Conservation (phyloP, 345 rosid genomes). For the Eucalyptus guilfoylei region DNA sequence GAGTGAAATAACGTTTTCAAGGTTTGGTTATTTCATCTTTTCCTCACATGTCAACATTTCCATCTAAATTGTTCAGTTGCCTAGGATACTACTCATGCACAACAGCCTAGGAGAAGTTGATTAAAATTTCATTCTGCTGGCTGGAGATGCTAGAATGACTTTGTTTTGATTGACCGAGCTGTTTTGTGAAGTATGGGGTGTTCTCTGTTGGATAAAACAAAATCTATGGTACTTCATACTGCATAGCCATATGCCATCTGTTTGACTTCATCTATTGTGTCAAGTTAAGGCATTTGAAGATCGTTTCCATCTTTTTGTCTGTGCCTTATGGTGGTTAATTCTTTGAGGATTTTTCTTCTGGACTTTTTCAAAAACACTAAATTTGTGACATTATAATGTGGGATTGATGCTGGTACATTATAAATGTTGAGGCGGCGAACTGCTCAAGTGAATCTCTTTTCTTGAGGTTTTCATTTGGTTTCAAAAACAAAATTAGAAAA, state of each 20-base stretch:
- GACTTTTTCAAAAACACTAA: neutral
- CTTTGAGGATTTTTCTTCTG: neutral
- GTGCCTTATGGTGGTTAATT: neutral
- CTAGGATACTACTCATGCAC: neutral
- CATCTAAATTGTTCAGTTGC: neutral
- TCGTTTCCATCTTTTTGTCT: neutral
- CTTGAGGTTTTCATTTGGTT: neutral
- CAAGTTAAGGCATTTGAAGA: neutral
- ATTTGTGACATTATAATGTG: neutral
- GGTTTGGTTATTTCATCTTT: constrained; percentile 29
- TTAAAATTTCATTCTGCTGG: neutral
- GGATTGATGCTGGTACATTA: neutral
- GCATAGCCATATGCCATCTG: neutral
- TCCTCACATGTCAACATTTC: neutral
- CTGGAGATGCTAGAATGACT: neutral
- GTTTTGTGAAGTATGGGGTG: neutral
- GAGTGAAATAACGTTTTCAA: constrained; percentile 53
- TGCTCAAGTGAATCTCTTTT: neutral
- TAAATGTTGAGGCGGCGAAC: neutral
- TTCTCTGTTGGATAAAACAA: neutral
- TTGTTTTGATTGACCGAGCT: neutral
- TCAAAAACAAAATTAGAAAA: neutral
- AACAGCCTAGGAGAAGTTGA: neutral
- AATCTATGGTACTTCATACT: neutral
- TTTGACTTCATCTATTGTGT: neutral